Percentiles rank a stretch among this genome's conserved stretches.
phyloP scores from a whole-genome alignment of 345 rosid genomes.

The thale cress (Arabidopsis thaliana) region DNA sequence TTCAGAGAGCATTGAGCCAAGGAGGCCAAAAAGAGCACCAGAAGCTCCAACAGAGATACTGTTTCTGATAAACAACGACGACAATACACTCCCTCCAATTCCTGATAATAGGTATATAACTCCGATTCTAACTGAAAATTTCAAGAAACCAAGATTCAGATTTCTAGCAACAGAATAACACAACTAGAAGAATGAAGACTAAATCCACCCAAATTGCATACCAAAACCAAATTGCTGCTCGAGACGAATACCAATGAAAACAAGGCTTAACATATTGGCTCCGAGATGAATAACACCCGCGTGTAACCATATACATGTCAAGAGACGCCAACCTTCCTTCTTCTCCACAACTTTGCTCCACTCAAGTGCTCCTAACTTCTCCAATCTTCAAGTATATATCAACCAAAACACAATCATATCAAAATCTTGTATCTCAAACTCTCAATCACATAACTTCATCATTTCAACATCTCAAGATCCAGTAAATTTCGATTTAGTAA shows the following conservation, averaged over 20 bases:
- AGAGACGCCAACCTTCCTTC: constrained; percentile 88
- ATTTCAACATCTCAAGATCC: not conserved
- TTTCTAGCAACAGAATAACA: not conserved
- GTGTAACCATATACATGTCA: constrained; percentile 93
- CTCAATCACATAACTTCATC: not conserved
- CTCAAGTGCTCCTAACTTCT: constrained; percentile 78
- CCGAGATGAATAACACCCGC: constrained; percentile 87
- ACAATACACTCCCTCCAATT: constrained; percentile 80
- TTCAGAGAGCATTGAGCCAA: constrained; percentile 94
- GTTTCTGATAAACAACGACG: constrained; percentile 63
- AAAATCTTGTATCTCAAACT: not conserved
- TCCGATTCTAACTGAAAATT: constrained; percentile 74
- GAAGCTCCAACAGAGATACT: constrained; percentile 94
- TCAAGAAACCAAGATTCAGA: not conserved
- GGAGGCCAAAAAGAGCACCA: constrained; percentile 96
- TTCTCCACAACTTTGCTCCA: constrained; percentile 66
- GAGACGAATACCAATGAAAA: constrained; percentile 89
- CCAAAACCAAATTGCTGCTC: constrained; percentile 97
- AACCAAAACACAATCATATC: constrained; percentile 12
- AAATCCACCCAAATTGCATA: constrained; percentile 25
- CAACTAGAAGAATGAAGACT: not conserved
- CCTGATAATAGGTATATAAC: constrained; percentile 69
- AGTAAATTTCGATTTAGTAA: not conserved
- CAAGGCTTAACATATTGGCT: constrained; percentile 79
- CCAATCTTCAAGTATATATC: constrained; percentile 56